phyloP scores from a whole-genome alignment of 1,284 basidiomycete genomes.

The Fistulina hepatica region DNA sequence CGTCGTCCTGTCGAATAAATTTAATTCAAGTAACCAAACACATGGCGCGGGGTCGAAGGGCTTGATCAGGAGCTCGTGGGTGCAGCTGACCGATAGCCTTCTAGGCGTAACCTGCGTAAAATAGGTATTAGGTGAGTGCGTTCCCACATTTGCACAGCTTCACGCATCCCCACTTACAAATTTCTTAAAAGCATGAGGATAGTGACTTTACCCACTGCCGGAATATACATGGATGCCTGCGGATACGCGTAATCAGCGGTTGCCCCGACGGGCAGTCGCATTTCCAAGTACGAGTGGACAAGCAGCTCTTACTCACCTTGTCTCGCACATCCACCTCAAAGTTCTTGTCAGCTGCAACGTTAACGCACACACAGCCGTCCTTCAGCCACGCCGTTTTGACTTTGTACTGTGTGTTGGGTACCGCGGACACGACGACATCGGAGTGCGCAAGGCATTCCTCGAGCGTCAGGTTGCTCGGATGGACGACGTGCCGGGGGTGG shows the following conservation, averaged over 20 bases:
- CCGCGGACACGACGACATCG: slow-evolving; percentile 88
- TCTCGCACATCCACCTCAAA: slow-evolving; percentile 90
- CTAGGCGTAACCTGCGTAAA: slow-evolving; percentile 52
- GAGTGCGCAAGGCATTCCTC: slow-evolving; percentile 71
- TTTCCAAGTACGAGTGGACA: too few relatives aligned
- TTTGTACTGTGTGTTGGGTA: slow-evolving; percentile 82
- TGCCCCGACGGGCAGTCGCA: neutral
- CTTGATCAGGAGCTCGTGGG: too few relatives aligned
- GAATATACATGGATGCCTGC: slow-evolving; percentile 85
- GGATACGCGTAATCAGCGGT: neutral
- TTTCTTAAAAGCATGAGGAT: slow-evolving; percentile 96
- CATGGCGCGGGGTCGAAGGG: too few relatives aligned
- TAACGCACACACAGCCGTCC: slow-evolving; percentile 88
- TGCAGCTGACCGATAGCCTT: slow-evolving; percentile 48
- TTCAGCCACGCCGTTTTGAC: slow-evolving; percentile 83
- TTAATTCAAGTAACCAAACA: too few relatives aligned
- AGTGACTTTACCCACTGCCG: slow-evolving; percentile 93
- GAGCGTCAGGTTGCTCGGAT: slow-evolving; percentile 54
- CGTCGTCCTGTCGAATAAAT: too few relatives aligned
- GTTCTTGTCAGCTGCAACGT: slow-evolving; percentile 94
- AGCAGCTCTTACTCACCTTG: slow-evolving; percentile 69
- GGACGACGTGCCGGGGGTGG: slow-evolving; percentile 78
- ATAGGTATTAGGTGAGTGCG: slow-evolving; percentile 7
- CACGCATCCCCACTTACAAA: slow-evolving; percentile 67
- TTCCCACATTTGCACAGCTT: slow-evolving; percentile 3